Conservation (phyloP, 2,329 filamentous ascomycete species). For the Sporothrix brunneoviolacea region DNA sequence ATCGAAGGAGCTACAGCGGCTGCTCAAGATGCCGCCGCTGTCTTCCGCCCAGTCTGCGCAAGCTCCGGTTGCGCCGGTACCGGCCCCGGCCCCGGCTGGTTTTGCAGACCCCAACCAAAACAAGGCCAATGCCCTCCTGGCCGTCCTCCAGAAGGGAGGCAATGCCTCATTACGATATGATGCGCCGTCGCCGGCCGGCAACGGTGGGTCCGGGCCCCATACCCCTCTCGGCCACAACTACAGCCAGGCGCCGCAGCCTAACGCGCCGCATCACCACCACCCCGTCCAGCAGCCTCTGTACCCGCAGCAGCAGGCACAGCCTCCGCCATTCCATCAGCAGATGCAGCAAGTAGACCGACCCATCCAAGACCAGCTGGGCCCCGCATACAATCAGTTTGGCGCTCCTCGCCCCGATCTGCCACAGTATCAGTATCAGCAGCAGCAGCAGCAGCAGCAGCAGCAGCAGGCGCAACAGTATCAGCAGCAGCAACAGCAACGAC, state of each 20-base stretch:
- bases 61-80: conserved; percentile 15
- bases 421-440: not conserved
- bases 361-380: not conserved
- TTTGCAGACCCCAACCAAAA: conserved; percentile 25
- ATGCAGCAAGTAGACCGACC: not conserved
- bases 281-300: conserved; percentile 24
- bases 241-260: conserved; percentile 44
- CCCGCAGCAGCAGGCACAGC: not conserved
- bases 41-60: not conserved
- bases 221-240: conserved; percentile 51
- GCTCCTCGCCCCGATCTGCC: not conserved
- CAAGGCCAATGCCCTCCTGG: conserved; percentile 47
- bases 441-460: conserved; percentile 1
- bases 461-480: not conserved
- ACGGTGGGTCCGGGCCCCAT: conserved; percentile 31
- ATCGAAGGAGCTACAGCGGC: conserved; percentile 45
- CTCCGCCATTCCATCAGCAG: conserved; percentile 11
- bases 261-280: conserved; percentile 49
- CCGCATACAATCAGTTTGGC: not conserved
- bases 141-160: conserved; percentile 40
- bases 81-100: conserved; percentile 14
- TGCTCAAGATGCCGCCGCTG: conserved; percentile 48
- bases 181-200: not conserved
- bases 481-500: not conserved
- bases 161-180: not conserved